These are phyloP conservation scores for Saccharomycopsis sp. DNA, from an alignment of 805 yeast species.

Conservation along the genomic window DNA sequence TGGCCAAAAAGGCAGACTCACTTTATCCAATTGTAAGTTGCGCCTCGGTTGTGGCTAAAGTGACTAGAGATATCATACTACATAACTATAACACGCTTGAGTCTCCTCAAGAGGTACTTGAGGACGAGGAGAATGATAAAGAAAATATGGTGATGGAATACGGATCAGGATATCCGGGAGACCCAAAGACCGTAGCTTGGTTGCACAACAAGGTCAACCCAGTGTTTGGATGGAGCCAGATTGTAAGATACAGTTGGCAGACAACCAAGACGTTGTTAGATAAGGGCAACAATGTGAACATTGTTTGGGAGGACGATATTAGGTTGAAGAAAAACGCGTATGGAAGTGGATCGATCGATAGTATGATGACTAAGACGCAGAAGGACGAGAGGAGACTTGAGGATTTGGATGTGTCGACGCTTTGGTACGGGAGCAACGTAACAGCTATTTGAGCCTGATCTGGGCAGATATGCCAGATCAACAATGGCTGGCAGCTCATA, in stretches of 20 bases:
- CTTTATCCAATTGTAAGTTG: constrained; percentile 87
- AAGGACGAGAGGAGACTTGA: constrained; percentile 15
- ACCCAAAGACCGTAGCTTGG: constrained; percentile 82
- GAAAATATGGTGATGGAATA: constrained; percentile 33
- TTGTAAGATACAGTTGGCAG: constrained; percentile 88
- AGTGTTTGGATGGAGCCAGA: constrained; percentile 79
- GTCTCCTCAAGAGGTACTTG: constrained; percentile 25
- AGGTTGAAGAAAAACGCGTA: constrained; percentile 27
- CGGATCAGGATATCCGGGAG: constrained; percentile 96
- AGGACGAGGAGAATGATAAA: constrained; percentile 20
- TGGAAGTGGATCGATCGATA: constrained; percentile 23
- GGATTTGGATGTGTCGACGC: constrained; percentile 22
- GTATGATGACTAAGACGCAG: constrained; percentile 12
- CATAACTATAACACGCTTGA: constrained; percentile 27
- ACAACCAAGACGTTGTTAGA: constrained; percentile 72
- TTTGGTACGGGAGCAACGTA: constrained; percentile 27
- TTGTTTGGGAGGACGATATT: constrained; percentile 53
- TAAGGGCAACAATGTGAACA: constrained; percentile 42
- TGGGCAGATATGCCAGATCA: too few species aligned
- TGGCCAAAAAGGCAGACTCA: constrained; percentile 93
- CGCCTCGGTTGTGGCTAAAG: constrained; percentile 94
- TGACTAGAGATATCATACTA: constrained; percentile 74
- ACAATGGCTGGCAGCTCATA: too few species aligned
- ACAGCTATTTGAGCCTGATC: constrained; percentile 8
- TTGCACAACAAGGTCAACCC: constrained; percentile 53